Evolutionary conservation across 371 early-diverging fungal genomes (phyloP), one percentile per base, ranked within the genome.

Genomic region (Mortierella sp.): DNA sequence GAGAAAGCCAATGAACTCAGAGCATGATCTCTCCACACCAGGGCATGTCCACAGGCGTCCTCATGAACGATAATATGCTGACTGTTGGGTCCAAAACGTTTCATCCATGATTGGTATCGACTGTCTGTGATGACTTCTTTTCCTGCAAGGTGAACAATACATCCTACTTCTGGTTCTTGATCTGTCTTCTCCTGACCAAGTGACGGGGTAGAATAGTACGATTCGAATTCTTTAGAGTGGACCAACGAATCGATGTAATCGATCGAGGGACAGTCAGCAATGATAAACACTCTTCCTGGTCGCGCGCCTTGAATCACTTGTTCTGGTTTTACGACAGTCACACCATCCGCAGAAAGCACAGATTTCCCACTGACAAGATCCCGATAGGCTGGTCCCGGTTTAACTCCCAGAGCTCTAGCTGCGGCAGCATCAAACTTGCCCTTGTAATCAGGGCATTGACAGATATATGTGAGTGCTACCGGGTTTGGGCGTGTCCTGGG

Each of bases 341-440:
- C 98, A 63, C 91, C 86, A 0, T 85, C 80, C 9, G 89, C 62
- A 1, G 88, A 59, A 7, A 43, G 87, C 0, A 96, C 87, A 14
- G 87, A 70, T 51, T 88, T 81, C 0, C 97, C 97, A 7, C 74
- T 73, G 19, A 86, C 83, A 44, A 97, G 83, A 30, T 69, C 74
- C 60, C 93, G 90, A 81, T 86, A 93, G 14, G 86, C 58, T 0
- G 89, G 91, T 0, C 97, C 97, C 0, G 88, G 89, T 52, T 83
- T 82, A 0, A 97, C 82, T 1, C 95, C 96, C 1, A 96, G 84
- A 16, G 74, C 85, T 25, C 76, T 28, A 0, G 97, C 97, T 0
- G 88, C 89, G 4, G 84, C 59, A 4, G 86, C 81, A 61, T 95
- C 85, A 75, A 97, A 96, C 67, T 93, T 96, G 16, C 97, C 95